Conservation (phyloP, 805 yeast genomes). For the Starmerella lactis-condensi region DNA sequence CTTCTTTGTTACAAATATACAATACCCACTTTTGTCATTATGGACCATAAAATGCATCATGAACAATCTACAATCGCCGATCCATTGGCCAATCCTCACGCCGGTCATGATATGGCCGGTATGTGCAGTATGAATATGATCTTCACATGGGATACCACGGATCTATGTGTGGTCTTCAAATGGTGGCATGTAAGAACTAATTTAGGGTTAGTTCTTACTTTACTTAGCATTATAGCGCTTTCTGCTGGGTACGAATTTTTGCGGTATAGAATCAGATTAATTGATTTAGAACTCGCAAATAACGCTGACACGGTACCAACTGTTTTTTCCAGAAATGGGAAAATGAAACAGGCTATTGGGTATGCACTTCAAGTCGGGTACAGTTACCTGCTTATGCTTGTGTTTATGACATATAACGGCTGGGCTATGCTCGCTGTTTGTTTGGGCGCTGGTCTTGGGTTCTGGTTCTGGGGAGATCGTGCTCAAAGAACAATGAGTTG, state of each 20-base stretch:
- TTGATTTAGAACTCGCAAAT: conserved; percentile 10
- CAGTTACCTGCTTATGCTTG: conserved; percentile 41
- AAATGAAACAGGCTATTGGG: conserved; percentile 12
- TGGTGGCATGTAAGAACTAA: conserved; percentile 62
- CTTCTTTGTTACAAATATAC: too few species aligned
- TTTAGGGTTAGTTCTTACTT: conserved; percentile 33
- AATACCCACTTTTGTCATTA: not conserved
- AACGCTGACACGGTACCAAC: not conserved
- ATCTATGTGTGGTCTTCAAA: conserved; percentile 51
- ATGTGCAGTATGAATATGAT: conserved; percentile 31
- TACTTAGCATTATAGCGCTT: conserved; percentile 31
- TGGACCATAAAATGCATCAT: conserved; percentile 12
- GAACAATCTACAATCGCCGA: too few species aligned
- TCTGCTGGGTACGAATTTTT: conserved; percentile 45
- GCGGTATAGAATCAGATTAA: conserved; percentile 19
- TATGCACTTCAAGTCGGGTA: conserved; percentile 18
- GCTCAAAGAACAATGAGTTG: conserved; percentile 17
- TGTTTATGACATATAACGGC: conserved; percentile 71
- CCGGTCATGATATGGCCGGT: conserved; percentile 13
- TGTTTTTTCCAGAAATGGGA: not conserved
- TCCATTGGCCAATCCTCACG: conserved; percentile 12
- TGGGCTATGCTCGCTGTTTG: conserved; percentile 66
- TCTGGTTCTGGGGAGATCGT: conserved; percentile 34
- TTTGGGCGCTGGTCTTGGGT: conserved; percentile 53
- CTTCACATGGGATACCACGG: conserved; percentile 59